These are phyloP conservation scores for Phtheirospermum japonicum DNA, from an alignment of 257 asterid genomes.

Conservation along the genomic window DNA sequence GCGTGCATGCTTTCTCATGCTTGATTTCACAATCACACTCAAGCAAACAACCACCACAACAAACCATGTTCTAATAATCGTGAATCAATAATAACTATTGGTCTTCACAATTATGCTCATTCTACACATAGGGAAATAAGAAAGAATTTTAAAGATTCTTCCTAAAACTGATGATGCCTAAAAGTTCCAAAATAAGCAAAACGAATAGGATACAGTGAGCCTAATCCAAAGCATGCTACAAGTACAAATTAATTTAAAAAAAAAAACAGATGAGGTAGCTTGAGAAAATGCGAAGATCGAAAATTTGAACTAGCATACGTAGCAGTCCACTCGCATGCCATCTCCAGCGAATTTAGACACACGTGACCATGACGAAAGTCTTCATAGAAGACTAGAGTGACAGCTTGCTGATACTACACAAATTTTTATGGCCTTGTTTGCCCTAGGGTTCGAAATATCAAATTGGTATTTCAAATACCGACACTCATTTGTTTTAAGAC, in stretches of 20 bases:
- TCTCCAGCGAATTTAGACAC: not conserved
- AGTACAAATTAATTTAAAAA: too few species aligned
- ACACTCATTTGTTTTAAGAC: too few species aligned
- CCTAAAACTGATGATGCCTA: constrained; percentile 15
- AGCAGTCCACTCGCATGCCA: too few species aligned
- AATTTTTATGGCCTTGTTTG: too few species aligned
- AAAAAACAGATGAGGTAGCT: not conserved
- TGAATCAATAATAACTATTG: constrained; percentile 14
- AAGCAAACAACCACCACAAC: not conserved
- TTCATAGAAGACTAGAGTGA: too few species aligned
- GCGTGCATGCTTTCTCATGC: too few species aligned
- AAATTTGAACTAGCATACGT: not conserved
- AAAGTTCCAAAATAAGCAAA: constrained; percentile 3
- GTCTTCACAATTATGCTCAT: constrained; percentile 13
- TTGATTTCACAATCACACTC: constrained; percentile 15
- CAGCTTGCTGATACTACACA: too few species aligned
- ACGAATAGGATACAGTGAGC: constrained; percentile 3
- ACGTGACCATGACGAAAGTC: too few species aligned
- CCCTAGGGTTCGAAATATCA: too few species aligned
- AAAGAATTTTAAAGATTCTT: constrained; percentile 12
- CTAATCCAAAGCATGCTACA: too few species aligned
- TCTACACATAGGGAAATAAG: constrained; percentile 10
- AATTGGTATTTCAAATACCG: too few species aligned
- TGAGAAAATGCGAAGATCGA: not conserved
- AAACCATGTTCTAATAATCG: constrained; percentile 2